A percentile compares a stretch with the other conserved stretches of the same genome.
Conservation (phyloP, 208 protist genomes). For the Naegleria lovaniensis region DNA sequence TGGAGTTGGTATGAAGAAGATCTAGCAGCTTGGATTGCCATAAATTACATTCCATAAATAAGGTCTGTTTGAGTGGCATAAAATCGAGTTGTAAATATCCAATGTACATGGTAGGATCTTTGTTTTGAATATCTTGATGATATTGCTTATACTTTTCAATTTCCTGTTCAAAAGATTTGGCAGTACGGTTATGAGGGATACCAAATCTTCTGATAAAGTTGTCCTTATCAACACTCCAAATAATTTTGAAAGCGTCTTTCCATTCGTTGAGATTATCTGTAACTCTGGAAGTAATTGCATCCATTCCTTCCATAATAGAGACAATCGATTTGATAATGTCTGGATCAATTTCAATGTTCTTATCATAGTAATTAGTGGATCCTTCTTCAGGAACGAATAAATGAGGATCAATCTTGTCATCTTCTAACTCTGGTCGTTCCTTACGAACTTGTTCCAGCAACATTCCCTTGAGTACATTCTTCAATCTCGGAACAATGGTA, state of each 20-base stretch:
- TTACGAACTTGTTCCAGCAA: slow-evolving; percentile 35
- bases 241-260: slow-evolving; percentile 81
- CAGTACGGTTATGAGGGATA: slow-evolving; percentile 73
- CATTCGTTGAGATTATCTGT: slow-evolving; percentile 65
- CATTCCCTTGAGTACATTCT: slow-evolving; percentile 58
- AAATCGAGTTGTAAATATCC: slow-evolving; percentile 91
- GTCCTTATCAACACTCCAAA: slow-evolving; percentile 90
- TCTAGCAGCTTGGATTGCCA: slow-evolving; percentile 89
- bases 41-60: slow-evolving; percentile 83
- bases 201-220: slow-evolving; percentile 86
- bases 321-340: slow-evolving; percentile 74
- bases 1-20: slow-evolving; percentile 83
- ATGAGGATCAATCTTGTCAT: neutral
- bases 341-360: slow-evolving; percentile 84
- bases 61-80: slow-evolving; percentile 87
- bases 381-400: neutral
- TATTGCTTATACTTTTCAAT: slow-evolving; percentile 87
- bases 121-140: slow-evolving; percentile 83
- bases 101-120: slow-evolving; percentile 85
- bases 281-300: slow-evolving; percentile 53
- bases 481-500: slow-evolving; percentile 71
- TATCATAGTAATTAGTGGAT: slow-evolving; percentile 78
- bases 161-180: slow-evolving; percentile 85
- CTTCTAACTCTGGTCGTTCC: slow-evolving; percentile 54
- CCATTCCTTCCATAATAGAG: slow-evolving; percentile 76